phyloP scores from a whole-genome alignment of 2,329 filamentous ascomycete species.

The Trichoderma polysporum region DNA sequence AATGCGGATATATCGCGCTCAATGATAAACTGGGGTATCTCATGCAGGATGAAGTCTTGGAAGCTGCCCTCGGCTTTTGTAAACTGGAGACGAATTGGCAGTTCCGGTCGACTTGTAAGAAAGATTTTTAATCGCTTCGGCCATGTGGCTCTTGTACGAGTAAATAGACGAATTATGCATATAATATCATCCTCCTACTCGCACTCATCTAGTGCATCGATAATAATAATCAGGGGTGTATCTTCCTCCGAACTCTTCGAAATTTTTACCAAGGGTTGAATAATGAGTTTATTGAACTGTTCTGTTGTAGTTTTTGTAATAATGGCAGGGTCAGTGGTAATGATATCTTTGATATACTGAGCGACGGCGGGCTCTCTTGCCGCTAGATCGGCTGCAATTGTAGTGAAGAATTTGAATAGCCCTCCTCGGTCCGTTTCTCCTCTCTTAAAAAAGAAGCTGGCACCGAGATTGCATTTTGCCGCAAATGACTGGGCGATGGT shows the following conservation, averaged over 20 bases:
- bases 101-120: slow-evolving; percentile 44
- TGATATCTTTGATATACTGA: no score
- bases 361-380: no score
- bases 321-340: no score
- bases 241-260: not conserved
- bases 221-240: not conserved
- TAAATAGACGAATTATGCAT: not conserved
- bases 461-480: no score
- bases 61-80: not conserved
- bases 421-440: no score
- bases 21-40: not conserved
- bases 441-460: no score
- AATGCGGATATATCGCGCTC: not conserved
- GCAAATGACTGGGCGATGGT: no score
- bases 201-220: slow-evolving; percentile 5
- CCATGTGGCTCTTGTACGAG: not conserved
- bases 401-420: no score
- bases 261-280: not conserved
- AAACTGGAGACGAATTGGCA: slow-evolving; percentile 40
- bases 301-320: not conserved
- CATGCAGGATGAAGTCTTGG: not conserved
- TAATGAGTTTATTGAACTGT: not conserved
- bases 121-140: slow-evolving; percentile 33
- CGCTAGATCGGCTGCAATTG: no score
- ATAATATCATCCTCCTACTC: not conserved